Evolutionary conservation across 306 rosid species (phyloP), one percentile per base, ranked within the genome.

Genomic region (Nissolia schottii): DNA sequence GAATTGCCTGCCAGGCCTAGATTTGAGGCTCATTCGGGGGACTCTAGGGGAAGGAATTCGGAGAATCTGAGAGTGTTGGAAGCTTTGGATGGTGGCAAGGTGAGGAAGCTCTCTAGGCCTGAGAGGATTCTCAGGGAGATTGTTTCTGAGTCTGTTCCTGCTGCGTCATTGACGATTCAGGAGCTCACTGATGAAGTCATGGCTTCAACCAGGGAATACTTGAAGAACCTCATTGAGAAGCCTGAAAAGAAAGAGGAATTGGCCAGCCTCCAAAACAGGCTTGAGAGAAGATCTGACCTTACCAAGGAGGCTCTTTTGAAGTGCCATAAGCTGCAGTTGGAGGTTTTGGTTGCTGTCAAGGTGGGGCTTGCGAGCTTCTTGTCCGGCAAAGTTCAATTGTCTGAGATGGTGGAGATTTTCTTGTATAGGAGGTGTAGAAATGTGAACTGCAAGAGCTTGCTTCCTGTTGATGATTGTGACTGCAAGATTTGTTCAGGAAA

Each of bases 391-490:
- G 60, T 79, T 66, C 75, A 70, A 7, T 74, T 85, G 22, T 69
- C 93, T 32, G 97, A 95, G 82, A 82, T 89, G 73, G 82, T 87
- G 60, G 99, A 95, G 79, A 70, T 88, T 85, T 92, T 91, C 90
- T 82, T 87, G 89, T 84, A 77, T 64, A 75, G 28, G 79, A 91
- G 89, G 55, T 95, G 99, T 77, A 89, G 87, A 76, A 95, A 91
- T 78, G 85, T 85, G 38, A 83, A 80, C 53, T 95, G 99, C 86
- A 84, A 82, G 84, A 85, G 59, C 67, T 37, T 83, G 50, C 86
- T 95, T 75, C 99, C 99, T 15, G 91, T 92, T 56, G 99, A 95
- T 77, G 99, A 95, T 54, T 95, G 99, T 73, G 99, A 95, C 77
- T 95, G 99, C 88, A 85, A 88, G 86, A 82, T 89, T 77, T 95